Percentiles rank a stretch among this genome's conserved stretches.
Evolutionary conservation across 768 basidiomycete genomes (phyloP).

Genomic region (Hortiboletus campestris): DNA sequence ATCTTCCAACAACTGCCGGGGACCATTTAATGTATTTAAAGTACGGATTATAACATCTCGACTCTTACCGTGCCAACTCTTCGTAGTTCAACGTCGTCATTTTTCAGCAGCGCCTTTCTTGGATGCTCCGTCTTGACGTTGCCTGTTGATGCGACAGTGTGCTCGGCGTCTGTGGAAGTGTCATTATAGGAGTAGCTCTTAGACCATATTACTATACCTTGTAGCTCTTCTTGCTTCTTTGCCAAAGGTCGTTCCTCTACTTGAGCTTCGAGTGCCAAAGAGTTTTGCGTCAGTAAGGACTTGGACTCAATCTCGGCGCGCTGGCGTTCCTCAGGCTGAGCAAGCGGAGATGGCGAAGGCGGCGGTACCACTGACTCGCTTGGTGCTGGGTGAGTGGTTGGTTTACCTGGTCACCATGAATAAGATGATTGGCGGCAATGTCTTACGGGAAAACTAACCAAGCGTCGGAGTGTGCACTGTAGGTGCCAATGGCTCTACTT

Average conservation of each 20-base stretch:
- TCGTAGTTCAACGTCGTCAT: slow-evolving; percentile 80
- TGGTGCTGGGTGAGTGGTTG: slow-evolving; percentile 13
- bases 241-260: slow-evolving; percentile 84
- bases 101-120: slow-evolving; percentile 79
- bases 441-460: slow-evolving; percentile 15
- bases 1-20: slow-evolving; percentile 67
- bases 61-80: slow-evolving; percentile 68
- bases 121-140: slow-evolving; percentile 42
- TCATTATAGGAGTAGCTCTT: neutral
- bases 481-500: slow-evolving; percentile 50
- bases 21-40: neutral
- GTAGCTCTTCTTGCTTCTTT: slow-evolving; percentile 79
- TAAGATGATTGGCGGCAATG: neutral
- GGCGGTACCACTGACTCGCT: slow-evolving; percentile 12
- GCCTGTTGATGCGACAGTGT: slow-evolving; percentile 16
- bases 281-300: slow-evolving; percentile 66
- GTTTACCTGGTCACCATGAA: slow-evolving; percentile 21
- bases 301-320: slow-evolving; percentile 45
- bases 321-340: slow-evolving; percentile 41
- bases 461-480: slow-evolving; percentile 21
- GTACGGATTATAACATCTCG: neutral
- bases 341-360: slow-evolving; percentile 11
- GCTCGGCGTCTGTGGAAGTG: slow-evolving; percentile 12
- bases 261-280: slow-evolving; percentile 77
- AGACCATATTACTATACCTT: slow-evolving; percentile 40